phyloP scores from a whole-genome alignment of 1,284 basidiomycete species.

The Tilletiopsis washingtonensis region DNA sequence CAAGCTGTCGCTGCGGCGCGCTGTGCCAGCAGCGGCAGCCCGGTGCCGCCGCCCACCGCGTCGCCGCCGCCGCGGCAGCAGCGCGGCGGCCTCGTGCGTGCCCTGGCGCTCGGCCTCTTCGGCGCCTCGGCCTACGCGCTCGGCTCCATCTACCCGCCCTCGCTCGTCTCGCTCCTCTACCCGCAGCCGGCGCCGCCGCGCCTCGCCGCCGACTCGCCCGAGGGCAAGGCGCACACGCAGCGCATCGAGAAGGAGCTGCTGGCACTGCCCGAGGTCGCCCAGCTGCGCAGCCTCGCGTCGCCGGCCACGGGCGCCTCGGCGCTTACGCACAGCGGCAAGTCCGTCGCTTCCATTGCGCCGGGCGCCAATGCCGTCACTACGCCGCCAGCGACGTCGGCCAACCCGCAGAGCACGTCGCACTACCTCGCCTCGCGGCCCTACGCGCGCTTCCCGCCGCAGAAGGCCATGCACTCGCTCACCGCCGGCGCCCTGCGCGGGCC shows the following conservation, averaged over 20 bases:
- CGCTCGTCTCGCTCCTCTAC: constrained; percentile 58
- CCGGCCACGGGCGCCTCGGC: constrained; percentile 12
- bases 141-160: constrained; percentile 62
- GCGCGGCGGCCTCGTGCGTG: not conserved
- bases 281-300: constrained; percentile 15
- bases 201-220: constrained; percentile 57
- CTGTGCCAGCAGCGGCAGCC: too few species aligned
- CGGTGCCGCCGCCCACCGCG: too few species aligned
- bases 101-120: constrained; percentile 14
- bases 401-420: constrained; percentile 14
- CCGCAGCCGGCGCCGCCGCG: constrained; percentile 67
- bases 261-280: constrained; percentile 53
- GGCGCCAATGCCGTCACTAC: constrained; percentile 10
- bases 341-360: constrained; percentile 12
- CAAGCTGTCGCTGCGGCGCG: too few species aligned
- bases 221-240: constrained; percentile 58
- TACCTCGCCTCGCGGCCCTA: constrained; percentile 60
- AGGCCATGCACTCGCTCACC: constrained; percentile 69
- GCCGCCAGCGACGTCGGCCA: constrained; percentile 12
- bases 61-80: too few species aligned
- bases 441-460: constrained; percentile 59
- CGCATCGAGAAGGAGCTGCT: constrained; percentile 65
- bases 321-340: constrained; percentile 12
- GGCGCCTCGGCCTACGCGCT: constrained; percentile 51
- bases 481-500: constrained; percentile 77